A percentile compares a stretch with the other conserved stretches of the same genome.
These are phyloP conservation scores for Yamadazyma phyllophila DNA, from an alignment of 805 yeast genomes.

Conservation along the genomic window DNA sequence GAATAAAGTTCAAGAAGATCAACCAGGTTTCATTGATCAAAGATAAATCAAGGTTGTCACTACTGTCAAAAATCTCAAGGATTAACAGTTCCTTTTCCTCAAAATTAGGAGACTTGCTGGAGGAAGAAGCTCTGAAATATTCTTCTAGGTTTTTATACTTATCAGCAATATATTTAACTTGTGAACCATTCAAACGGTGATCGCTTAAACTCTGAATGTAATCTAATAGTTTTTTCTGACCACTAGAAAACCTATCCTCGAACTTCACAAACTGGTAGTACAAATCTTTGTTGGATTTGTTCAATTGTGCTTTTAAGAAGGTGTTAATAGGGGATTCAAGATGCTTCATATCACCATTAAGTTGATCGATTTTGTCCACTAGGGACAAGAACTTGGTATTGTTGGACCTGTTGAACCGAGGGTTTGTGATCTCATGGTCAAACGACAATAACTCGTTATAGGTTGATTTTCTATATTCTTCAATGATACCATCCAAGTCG, in stretches of 20 bases:
- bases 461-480: constrained; percentile 32
- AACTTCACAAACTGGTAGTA: constrained; percentile 36
- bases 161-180: constrained; percentile 36
- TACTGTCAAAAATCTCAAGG: constrained; percentile 32
- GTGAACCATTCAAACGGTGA: constrained; percentile 33
- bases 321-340: constrained; percentile 25
- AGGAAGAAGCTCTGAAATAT: constrained; percentile 29
- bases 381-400: constrained; percentile 35
- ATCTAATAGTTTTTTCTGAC: constrained; percentile 38
- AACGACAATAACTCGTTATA: constrained; percentile 37
- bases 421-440: constrained; percentile 32
- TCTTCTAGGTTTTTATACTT: constrained; percentile 38
- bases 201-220: constrained; percentile 33
- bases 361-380: constrained; percentile 39
- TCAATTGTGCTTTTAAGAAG: constrained; percentile 34
- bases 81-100: constrained; percentile 28
- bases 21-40: constrained; percentile 45
- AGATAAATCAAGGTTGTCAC: constrained; percentile 41
- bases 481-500: constrained; percentile 33
- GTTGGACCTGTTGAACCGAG: constrained; percentile 10
- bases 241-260: constrained; percentile 31
- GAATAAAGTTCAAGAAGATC: constrained; percentile 35
- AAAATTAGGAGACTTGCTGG: constrained; percentile 19
- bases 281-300: constrained; percentile 29
- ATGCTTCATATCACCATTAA: constrained; percentile 20